phyloP scores from a whole-genome alignment of 2,329 filamentous ascomycete species.

The Colletotrichum kahawae region DNA sequence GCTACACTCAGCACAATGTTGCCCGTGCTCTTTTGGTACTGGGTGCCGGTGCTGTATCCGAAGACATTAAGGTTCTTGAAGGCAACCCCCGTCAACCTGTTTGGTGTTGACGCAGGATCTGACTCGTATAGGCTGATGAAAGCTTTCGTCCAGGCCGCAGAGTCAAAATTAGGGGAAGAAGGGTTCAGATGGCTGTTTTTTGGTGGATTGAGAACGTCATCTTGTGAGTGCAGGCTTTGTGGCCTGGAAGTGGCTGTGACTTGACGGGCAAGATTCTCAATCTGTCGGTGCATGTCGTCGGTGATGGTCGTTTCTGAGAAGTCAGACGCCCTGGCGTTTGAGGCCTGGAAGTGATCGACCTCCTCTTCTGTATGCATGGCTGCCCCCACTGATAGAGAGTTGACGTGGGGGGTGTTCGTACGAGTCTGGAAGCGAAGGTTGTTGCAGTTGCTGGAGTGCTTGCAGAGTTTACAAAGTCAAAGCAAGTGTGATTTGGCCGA shows the following conservation, averaged over 20 bases:
- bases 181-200: slow-evolving; percentile 26
- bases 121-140: slow-evolving; percentile 30
- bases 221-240: not conserved
- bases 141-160: slow-evolving; percentile 29
- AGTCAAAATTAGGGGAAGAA: slow-evolving; percentile 29
- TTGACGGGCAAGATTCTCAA: slow-evolving; percentile 10
- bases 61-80: slow-evolving; percentile 30
- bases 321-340: not conserved
- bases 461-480: not conserved
- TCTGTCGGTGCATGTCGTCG: not conserved
- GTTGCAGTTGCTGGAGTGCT: not conserved
- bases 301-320: not conserved
- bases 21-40: slow-evolving; percentile 28
- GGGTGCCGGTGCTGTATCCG: slow-evolving; percentile 28
- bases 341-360: not conserved
- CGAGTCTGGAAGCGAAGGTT: not conserved
- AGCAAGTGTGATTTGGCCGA: not conserved
- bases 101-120: slow-evolving; percentile 26
- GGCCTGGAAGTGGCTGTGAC: not conserved
- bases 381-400: not conserved
- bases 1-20: slow-evolving; percentile 27
- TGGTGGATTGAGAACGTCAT: slow-evolving; percentile 14
- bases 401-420: not conserved
- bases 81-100: slow-evolving; percentile 30
- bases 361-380: not conserved